Evolutionary conservation across 495 filamentous ascomycete genomes (phyloP), one percentile per base, ranked within the genome.

Genomic region (Friedmanniomyces endolithicus): DNA sequence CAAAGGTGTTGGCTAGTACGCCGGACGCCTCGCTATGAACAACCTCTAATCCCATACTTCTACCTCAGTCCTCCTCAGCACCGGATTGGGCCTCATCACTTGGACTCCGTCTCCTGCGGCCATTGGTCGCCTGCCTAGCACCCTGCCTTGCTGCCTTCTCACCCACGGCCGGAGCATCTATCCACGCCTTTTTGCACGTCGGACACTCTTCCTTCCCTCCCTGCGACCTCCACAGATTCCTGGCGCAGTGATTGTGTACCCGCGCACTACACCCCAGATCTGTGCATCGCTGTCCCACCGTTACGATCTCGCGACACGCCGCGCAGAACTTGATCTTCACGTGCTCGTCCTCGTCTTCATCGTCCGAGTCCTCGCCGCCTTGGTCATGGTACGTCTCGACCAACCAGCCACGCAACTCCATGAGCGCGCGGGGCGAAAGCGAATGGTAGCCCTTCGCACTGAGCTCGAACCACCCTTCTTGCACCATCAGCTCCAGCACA

Each of bases 231-330:
- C 87, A 95, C 64, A 86, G 87, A 40, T 77, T 81, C 1, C 77
- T 75, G 45, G 78, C 73, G 65, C 90, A 97, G 24, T 82, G 76
- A 50, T 89, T 79, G 65, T 97, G 90, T 19, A 95, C 67, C 19
- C 90, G 74, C 2, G 82, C 74, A 14, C 57, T 63, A 63, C 90
- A 97, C 19, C 79, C 74, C 17, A 74, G 69, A 35, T 86, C 77
- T 6, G 72, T 67, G 67, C 90, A 97, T 20, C 90, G 79, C 76
- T 90, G 83, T 6, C 90, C 90, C 57, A 86, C 71, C 8, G 89
- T 97, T 53, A 96, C 78, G 53, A 97, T 85, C 67, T 96, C 89
- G 68, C 80, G 86, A 67, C 92, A 98, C 1, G 85, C 87, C 65
- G 82, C 77, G 69, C 92, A 98, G 55, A 82, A 79, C 78, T 92